phyloP scores from a whole-genome alignment of 2,329 filamentous ascomycete genomes.

The Clonostachys solani region DNA sequence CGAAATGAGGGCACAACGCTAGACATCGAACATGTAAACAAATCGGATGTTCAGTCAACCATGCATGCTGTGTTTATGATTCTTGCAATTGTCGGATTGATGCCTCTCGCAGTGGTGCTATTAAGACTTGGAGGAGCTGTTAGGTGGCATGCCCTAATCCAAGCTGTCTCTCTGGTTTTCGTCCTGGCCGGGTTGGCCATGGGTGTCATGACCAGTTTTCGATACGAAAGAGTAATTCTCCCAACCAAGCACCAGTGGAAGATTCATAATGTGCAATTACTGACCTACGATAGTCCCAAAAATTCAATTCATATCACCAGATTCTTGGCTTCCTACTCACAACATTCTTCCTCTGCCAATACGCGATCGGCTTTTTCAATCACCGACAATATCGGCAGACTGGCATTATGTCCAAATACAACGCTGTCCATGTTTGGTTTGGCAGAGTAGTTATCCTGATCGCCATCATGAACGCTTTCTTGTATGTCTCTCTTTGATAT shows the following conservation, averaged over 20 bases:
- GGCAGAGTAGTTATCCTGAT: slow-evolving; percentile 49
- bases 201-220: slow-evolving; percentile 46
- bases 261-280: not conserved
- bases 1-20: slow-evolving; percentile 27
- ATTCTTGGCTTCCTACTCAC: slow-evolving; percentile 53
- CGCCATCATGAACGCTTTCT: slow-evolving; percentile 51
- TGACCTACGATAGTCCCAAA: slow-evolving; percentile 34
- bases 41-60: slow-evolving; percentile 21
- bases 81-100: slow-evolving; percentile 46
- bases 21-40: slow-evolving; percentile 5
- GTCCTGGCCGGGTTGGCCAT: slow-evolving; percentile 44
- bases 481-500: slow-evolving; percentile 31
- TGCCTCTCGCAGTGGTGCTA: slow-evolving; percentile 51
- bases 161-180: slow-evolving; percentile 41
- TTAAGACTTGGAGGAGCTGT: slow-evolving; percentile 46
- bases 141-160: slow-evolving; percentile 50
- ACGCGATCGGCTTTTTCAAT: slow-evolving; percentile 50
- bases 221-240: slow-evolving; percentile 50
- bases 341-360: slow-evolving; percentile 45
- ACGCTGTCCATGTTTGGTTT: slow-evolving; percentile 52
- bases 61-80: slow-evolving; percentile 50
- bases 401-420: slow-evolving; percentile 40
- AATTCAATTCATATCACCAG: slow-evolving; percentile 50
- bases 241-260: not conserved
- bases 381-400: slow-evolving; percentile 49